These are phyloP conservation scores for Phylloporus sp. DNA, from an alignment of 768 basidiomycete genomes.

Conservation along the genomic window DNA sequence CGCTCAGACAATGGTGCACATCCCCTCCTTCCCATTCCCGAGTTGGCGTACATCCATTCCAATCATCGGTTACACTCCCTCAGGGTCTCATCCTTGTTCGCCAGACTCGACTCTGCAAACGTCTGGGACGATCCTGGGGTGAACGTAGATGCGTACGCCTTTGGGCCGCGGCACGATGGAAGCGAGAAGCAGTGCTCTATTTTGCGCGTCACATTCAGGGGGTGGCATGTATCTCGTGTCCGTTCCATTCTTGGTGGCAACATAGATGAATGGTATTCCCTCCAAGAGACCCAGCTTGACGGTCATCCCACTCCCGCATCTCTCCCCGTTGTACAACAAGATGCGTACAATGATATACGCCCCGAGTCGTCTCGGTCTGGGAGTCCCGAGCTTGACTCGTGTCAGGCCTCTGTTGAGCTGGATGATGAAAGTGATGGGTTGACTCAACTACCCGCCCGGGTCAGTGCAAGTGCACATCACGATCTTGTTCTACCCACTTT, in stretches of 20 bases:
- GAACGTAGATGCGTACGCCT: constrained; percentile 58
- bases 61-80: constrained; percentile 54
- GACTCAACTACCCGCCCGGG: constrained; percentile 11
- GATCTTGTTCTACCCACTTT: constrained; percentile 77
- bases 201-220: constrained; percentile 65
- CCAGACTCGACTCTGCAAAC: constrained; percentile 62
- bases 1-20: constrained; percentile 17
- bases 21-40: constrained; percentile 50
- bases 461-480: constrained; percentile 50
- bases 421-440: constrained; percentile 5
- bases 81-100: constrained; percentile 65
- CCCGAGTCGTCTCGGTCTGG: not conserved
- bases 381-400: constrained; percentile 7
- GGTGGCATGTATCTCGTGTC: constrained; percentile 68
- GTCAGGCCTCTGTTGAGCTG: constrained; percentile 1
- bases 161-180: constrained; percentile 36
- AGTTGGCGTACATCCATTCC: constrained; percentile 49
- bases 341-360: not conserved
- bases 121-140: constrained; percentile 55
- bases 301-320: constrained; percentile 4
- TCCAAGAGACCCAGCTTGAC: constrained; percentile 50
- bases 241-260: constrained; percentile 67
- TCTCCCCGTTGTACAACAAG: constrained; percentile 1
- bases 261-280: constrained; percentile 69
- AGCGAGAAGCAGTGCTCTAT: constrained; percentile 58